Evolutionary conservation across 495 filamentous ascomycete genomes (phyloP), one percentile per base, ranked within the genome.

Genomic region (Glonium stellatum): DNA sequence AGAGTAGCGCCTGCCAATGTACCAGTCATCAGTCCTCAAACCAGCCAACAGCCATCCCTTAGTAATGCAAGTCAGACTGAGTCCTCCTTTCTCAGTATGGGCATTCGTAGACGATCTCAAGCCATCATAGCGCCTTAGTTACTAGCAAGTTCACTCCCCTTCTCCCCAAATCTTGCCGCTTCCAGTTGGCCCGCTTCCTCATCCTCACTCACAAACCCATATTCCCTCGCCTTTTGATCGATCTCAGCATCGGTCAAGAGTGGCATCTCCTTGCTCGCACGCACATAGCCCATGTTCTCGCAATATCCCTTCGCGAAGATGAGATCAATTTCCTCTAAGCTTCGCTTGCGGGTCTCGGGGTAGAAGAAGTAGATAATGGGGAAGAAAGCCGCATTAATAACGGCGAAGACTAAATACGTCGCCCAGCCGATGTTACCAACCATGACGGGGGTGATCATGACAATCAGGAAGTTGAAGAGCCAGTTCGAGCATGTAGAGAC

Each of bases 241-340:
- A 89, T 76, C 68, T 88, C 82, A 25, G 80, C 76, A 1, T 82
- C 79, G 18, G 76, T 72, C 21, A 92, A 76, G 49, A 81, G 77
- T 4, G 88, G 88, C 59, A 95, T 73, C 54, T 92, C 82, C 60
- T 84, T 72, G 13, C 85, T 77, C 0, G 87, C 89, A 57, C 73
- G 75, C 41, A 95, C 87, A 58, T 90, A 90, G 52, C 79, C 82
- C 5, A 88, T 90, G 3, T 87, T 84, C 72, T 92, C 89, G 25
- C 75, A 70, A 65, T 82, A 82, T 3, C 87, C 88, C 78, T 92
- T 91, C 37, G 68, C 68, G 27, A 72, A 73, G 54, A 73, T 66
- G n/a, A 67, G 36, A 44, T 73, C 71, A 35, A 73, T 72, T 61
- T 73, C 70, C 58, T 73, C 71, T 10, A 73, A 61, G 18, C 62